A percentile compares a stretch with the other conserved stretches of the same genome.
Conservation (phyloP, 768 basidiomycete species). For the Galerina sulciceps region DNA sequence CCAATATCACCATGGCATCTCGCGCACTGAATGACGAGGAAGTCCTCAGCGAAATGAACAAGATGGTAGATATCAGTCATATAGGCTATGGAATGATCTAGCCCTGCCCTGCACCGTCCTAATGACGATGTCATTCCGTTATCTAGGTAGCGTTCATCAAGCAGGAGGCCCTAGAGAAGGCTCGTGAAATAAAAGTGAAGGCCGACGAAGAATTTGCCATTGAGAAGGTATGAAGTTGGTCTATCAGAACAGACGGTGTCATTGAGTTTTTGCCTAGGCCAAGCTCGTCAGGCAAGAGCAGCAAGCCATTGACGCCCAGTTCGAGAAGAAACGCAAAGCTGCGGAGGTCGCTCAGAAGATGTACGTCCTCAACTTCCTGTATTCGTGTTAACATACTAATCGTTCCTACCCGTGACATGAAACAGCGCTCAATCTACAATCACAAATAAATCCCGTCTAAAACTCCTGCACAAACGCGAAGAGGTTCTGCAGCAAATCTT, state of each 20-base stretch:
- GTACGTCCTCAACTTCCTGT: slow-evolving; percentile 46
- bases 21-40: slow-evolving; percentile 92
- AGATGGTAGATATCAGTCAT: slow-evolving; percentile 71
- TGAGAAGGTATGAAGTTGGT: slow-evolving; percentile 71
- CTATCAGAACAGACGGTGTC: too few relatives aligned
- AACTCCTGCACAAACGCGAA: slow-evolving; percentile 87
- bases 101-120: background rate
- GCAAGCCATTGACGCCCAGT: slow-evolving; percentile 90
- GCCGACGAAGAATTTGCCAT: slow-evolving; percentile 99
- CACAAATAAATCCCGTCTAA: slow-evolving; percentile 94
- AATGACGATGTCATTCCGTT: slow-evolving; percentile 5
- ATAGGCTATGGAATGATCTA: background rate
- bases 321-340: slow-evolving; percentile 95
- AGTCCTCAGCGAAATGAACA: slow-evolving; percentile 96
- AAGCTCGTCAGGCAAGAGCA: slow-evolving; percentile 97
- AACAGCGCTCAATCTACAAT: slow-evolving; percentile 90
- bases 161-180: slow-evolving; percentile 98
- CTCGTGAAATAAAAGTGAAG: slow-evolving; percentile 94
- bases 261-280: slow-evolving; percentile 56
- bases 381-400: background rate
- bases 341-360: slow-evolving; percentile 96
- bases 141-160: slow-evolving; percentile 95
- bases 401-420: background rate
- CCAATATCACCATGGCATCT: slow-evolving; percentile 57
- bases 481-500: slow-evolving; percentile 93